Evolutionary conservation across 169 alveolate species (phyloP).

Genomic region (Ichthyophthirius multifiliis): DNA sequence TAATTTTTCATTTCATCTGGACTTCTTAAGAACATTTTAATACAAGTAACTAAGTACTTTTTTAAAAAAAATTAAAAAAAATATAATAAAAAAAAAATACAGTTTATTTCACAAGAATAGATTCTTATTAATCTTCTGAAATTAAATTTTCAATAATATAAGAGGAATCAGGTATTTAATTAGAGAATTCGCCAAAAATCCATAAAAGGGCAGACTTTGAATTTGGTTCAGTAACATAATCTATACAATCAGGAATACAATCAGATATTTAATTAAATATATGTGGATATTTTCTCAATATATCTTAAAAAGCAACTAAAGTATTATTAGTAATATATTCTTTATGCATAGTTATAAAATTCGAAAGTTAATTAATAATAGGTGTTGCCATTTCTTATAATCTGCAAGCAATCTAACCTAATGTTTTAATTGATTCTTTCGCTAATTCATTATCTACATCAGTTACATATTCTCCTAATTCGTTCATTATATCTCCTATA

Average conservation of each 20-base stretch:
- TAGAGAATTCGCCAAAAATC: constrained; percentile 82
- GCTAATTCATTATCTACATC: constrained; percentile 93
- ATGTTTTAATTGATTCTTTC: constrained; percentile 87
- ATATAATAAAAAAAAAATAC: constrained; percentile 29
- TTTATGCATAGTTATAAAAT: constrained; percentile 6
- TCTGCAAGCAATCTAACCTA: constrained; percentile 85
- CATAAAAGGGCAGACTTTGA: constrained; percentile 51
- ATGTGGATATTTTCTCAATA: constrained; percentile 35
- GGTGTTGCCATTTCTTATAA: constrained; percentile 68
- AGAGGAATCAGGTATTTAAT: constrained; percentile 77
- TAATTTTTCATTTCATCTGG: constrained; percentile 94
- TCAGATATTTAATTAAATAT: constrained; percentile 31
- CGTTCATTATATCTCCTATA: constrained; percentile 85
- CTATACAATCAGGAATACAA: constrained; percentile 20
- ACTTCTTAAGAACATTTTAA: constrained; percentile 89
- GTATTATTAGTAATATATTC: constrained; percentile 39
- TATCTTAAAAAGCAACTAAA: constrained; percentile 24
- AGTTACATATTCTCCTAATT: constrained; percentile 92
- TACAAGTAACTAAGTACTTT: constrained; percentile 84
- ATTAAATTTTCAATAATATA: constrained; percentile 78
- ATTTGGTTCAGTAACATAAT: constrained; percentile 64
- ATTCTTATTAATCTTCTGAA: constrained; percentile 26
- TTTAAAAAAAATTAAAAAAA: constrained; percentile 38
- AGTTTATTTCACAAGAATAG: constrained; percentile 33
- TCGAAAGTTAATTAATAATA: constrained; percentile 49